These are phyloP conservation scores for Cyberlindnera saturnus DNA, from an alignment of 805 yeast genomes.

Conservation along the genomic window DNA sequence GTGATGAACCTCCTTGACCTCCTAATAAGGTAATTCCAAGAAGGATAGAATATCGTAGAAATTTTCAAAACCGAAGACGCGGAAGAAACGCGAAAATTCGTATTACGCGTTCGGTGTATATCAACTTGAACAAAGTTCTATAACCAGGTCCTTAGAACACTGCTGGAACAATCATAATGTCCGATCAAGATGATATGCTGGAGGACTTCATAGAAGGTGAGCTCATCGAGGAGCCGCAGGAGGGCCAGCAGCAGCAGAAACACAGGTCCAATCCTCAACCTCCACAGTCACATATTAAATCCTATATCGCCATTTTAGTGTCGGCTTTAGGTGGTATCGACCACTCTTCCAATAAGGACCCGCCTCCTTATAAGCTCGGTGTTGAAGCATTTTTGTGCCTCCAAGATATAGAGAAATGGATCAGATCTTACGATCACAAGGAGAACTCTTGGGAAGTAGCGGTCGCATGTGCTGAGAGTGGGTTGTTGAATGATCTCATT, in stretches of 20 bases:
- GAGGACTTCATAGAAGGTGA: constrained; percentile 10
- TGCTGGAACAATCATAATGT: neutral
- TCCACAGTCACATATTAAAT: constrained; percentile 30
- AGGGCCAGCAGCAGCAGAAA: constrained; percentile 1
- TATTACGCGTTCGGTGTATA: too few species aligned
- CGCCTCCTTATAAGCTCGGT: constrained; percentile 69
- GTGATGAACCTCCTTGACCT: too few species aligned
- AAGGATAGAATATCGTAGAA: too few species aligned
- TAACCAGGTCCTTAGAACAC: too few species aligned
- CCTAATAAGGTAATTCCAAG: too few species aligned
- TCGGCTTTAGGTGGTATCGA: constrained; percentile 92
- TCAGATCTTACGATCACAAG: constrained; percentile 73
- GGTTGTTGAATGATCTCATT: constrained; percentile 69
- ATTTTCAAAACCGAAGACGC: too few species aligned
- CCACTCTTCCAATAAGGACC: constrained; percentile 40
- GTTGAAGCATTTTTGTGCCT: constrained; percentile 72
- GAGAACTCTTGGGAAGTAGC: constrained; percentile 74
- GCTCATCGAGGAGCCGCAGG: constrained; percentile 9
- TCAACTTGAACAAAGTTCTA: too few species aligned
- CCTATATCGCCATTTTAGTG: constrained; percentile 75
- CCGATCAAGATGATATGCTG: constrained; percentile 1
- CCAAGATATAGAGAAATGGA: constrained; percentile 85
- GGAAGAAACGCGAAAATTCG: too few species aligned
- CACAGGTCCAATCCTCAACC: constrained; percentile 2
- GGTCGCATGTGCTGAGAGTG: constrained; percentile 76